Conservation (phyloP, 164 flowering plant species). For the Echeveria elegans region DNA sequence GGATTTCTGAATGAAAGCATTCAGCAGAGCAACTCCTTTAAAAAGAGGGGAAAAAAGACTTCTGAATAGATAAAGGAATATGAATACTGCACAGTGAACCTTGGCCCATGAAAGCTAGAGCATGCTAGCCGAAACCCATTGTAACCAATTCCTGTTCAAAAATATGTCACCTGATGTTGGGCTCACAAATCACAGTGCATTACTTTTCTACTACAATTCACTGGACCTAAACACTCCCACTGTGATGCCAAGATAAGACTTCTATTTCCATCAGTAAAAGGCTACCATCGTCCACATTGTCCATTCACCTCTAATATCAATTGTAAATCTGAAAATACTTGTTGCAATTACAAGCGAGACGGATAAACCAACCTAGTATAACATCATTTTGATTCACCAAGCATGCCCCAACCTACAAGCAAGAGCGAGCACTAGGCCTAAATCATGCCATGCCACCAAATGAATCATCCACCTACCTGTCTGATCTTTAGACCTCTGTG, state of each 20-base stretch:
- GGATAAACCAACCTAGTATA: slow-evolving; percentile 61
- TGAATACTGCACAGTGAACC: slow-evolving; percentile 26
- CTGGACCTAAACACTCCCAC: no score
- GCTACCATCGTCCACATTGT: no score
- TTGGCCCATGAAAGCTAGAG: slow-evolving; percentile 94
- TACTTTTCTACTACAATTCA: not conserved
- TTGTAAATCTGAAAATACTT: not conserved
- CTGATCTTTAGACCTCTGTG: slow-evolving; percentile 84
- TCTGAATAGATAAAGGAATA: not conserved
- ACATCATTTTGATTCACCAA: slow-evolving; percentile 74
- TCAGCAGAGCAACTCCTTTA: slow-evolving; percentile 87
- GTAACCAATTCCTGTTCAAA: slow-evolving; percentile 76
- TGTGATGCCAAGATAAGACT: no score
- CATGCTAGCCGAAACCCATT: slow-evolving; percentile 98
- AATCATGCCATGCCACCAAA: no score
- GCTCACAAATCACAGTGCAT: not conserved
- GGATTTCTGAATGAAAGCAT: slow-evolving; percentile 75
- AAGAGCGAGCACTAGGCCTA: not conserved
- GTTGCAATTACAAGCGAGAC: no score
- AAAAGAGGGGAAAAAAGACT: slow-evolving; percentile 67
- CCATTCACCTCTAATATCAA: not conserved
- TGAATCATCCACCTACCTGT: slow-evolving; percentile 39
- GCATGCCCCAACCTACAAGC: slow-evolving; percentile 87
- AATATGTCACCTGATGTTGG: not conserved
- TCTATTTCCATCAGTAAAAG: no score